Evolutionary conservation across 225 moss, liverwort and hornwort genomes (phyloP).

Genomic region (Thuidium tamariscinum): DNA sequence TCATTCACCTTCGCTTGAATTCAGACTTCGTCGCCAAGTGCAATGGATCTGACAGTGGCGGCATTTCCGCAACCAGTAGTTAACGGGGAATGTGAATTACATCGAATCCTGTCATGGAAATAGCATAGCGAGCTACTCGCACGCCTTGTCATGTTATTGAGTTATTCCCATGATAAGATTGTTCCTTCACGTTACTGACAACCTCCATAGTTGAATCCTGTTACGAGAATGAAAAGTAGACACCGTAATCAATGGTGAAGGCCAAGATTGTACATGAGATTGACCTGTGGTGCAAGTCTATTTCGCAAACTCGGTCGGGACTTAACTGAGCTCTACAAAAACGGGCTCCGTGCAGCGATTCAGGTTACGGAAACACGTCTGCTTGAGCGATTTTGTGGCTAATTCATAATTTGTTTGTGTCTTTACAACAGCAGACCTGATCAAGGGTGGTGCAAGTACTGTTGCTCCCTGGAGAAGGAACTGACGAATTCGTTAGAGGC

Average conservation of each 20-base stretch:
- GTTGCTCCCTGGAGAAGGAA: slow-evolving; percentile 39
- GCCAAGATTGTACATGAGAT: not conserved
- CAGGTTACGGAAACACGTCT: not conserved
- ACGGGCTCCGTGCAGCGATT: not conserved
- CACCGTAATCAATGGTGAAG: too few species aligned
- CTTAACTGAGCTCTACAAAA: not conserved
- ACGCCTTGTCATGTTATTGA: not conserved
- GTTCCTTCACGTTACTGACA: too few species aligned
- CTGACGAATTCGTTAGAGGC: slow-evolving; percentile 26
- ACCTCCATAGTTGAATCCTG: not conserved
- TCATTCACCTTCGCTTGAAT: not conserved
- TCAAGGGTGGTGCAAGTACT: slow-evolving; percentile 40
- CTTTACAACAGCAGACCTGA: not conserved
- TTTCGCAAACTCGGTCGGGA: not conserved
- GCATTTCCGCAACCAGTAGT: not conserved
- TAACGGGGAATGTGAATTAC: not conserved
- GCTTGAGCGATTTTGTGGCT: not conserved
- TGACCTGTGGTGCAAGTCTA: too few species aligned
- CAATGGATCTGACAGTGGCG: not conserved
- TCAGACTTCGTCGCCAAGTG: not conserved
- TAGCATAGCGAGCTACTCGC: not conserved
- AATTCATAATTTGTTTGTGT: not conserved
- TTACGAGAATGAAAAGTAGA: not conserved
- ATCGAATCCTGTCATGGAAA: not conserved
- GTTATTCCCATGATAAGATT: not conserved